A percentile compares a stretch with the other conserved stretches of the same genome.
Evolutionary conservation across 2,329 filamentous ascomycete genomes (phyloP).

Genomic region (Pseudocercospora vitis): DNA sequence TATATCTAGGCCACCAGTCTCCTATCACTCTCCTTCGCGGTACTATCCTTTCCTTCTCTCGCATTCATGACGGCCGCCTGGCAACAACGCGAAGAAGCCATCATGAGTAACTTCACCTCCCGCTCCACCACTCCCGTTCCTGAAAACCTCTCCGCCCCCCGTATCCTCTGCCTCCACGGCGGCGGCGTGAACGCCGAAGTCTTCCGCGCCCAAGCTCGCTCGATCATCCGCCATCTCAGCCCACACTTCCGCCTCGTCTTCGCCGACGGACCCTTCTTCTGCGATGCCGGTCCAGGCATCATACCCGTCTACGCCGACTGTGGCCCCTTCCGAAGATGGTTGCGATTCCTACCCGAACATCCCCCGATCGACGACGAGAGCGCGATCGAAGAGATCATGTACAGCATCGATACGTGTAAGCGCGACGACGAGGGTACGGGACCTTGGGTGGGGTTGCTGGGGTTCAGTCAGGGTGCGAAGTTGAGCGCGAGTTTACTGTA

Average conservation of each 20-base stretch:
- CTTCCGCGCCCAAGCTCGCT: conserved; percentile 68
- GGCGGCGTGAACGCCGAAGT: conserved; percentile 71
- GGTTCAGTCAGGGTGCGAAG: conserved; percentile 54
- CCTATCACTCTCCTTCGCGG: too few relatives aligned
- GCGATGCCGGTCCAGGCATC: conserved; percentile 62
- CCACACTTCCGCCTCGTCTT: conserved; percentile 69
- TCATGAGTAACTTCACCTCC: neutral
- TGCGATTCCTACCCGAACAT: conserved; percentile 64
- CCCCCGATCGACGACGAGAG: conserved; percentile 53
- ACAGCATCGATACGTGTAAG: conserved; percentile 48
- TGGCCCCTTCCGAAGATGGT: conserved; percentile 65
- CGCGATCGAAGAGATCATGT: conserved; percentile 49
- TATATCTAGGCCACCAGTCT: neutral
- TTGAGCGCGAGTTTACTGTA: conserved; percentile 48
- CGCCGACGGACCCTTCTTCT: conserved; percentile 67
- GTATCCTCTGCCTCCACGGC: conserved; percentile 78
- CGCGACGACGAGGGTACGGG: conserved; percentile 47
- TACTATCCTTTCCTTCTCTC: too few relatives aligned
- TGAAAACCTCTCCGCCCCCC: conserved; percentile 47
- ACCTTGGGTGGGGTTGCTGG: conserved; percentile 52
- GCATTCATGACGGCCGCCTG: neutral
- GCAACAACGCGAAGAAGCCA: conserved; percentile 1
- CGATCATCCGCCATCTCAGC: conserved; percentile 51
- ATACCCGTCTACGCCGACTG: conserved; percentile 63
- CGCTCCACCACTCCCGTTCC: conserved; percentile 12